These are phyloP conservation scores for Penicillium atrosanguineum DNA, from an alignment of 495 filamentous ascomycete genomes.

Conservation along the genomic window DNA sequence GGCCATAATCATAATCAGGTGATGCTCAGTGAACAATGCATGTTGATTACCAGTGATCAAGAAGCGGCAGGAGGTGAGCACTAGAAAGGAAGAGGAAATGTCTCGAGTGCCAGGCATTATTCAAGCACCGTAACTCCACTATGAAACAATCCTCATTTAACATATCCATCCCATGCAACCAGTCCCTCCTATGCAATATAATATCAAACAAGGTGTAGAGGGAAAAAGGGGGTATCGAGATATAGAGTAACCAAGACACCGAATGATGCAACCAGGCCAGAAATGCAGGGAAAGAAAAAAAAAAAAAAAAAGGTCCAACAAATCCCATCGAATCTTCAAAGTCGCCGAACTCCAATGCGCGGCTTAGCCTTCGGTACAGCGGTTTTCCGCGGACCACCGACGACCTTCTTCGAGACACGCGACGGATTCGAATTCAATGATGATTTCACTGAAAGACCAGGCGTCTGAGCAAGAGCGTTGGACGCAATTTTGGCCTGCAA, in stretches of 20 bases:
- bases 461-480: not conserved
- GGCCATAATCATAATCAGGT: no score
- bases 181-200: not conserved
- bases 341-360: slow-evolving; percentile 39
- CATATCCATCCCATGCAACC: not conserved
- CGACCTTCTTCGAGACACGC: slow-evolving; percentile 23
- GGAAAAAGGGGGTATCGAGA: not conserved
- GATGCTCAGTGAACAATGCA: no score
- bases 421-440: slow-evolving; percentile 4
- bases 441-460: not conserved
- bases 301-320: not conserved
- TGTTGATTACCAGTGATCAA: no score
- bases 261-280: not conserved
- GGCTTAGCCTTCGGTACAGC: slow-evolving; percentile 31
- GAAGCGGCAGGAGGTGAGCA: no score
- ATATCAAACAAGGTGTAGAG: not conserved
- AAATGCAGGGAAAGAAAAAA: no score
- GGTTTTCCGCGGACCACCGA: slow-evolving; percentile 24
- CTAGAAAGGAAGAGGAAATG: no score
- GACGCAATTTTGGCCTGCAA: slow-evolving; percentile 3
- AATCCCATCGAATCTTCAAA: slow-evolving; percentile 19
- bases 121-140: not conserved
- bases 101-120: not conserved
- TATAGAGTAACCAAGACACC: not conserved
- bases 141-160: not conserved